Percentiles rank a stretch among this genome's conserved stretches.
Conservation (phyloP, 805 yeast genomes). For the Ogataea corticis region DNA sequence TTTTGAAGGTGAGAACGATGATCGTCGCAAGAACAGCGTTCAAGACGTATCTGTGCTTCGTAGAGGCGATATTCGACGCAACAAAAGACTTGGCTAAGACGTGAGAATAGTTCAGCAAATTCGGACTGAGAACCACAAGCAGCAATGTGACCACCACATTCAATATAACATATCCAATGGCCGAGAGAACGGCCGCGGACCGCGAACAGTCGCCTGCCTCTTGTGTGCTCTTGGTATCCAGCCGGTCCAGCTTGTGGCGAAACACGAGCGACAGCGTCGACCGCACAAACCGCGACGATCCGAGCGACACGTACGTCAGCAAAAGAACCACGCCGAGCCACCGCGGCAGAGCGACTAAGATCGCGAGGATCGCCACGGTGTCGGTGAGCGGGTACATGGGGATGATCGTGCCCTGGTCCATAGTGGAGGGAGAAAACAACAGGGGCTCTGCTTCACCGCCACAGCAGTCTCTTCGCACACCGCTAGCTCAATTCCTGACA, state of each 20-base stretch:
- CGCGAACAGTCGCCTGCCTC: slow-evolving; percentile 1
- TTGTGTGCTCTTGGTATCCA: slow-evolving; percentile 8
- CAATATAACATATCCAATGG: slow-evolving; percentile 16
- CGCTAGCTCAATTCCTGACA: neutral
- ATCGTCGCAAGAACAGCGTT: slow-evolving; percentile 32
- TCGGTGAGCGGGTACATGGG: slow-evolving; percentile 30
- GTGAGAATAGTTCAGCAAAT: slow-evolving; percentile 27
- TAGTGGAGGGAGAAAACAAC: neutral
- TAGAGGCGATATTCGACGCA: slow-evolving; percentile 36
- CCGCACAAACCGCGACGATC: slow-evolving; percentile 29
- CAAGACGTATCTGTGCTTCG: slow-evolving; percentile 26
- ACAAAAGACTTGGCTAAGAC: slow-evolving; percentile 35
- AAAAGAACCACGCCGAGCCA: slow-evolving; percentile 28
- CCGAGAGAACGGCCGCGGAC: slow-evolving; percentile 5
- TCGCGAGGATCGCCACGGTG: slow-evolving; percentile 30
- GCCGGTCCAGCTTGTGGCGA: slow-evolving; percentile 26
- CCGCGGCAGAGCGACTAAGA: slow-evolving; percentile 29
- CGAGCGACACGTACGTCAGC: slow-evolving; percentile 25
- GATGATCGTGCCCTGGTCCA: slow-evolving; percentile 13
- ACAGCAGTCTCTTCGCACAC: neutral
- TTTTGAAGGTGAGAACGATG: slow-evolving; percentile 15
- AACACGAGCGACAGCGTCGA: slow-evolving; percentile 29
- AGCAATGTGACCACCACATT: slow-evolving; percentile 22
- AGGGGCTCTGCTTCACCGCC: neutral
- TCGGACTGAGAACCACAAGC: slow-evolving; percentile 25